Percentiles rank a stretch among this genome's conserved stretches.
These are phyloP conservation scores for Mycena rosella DNA, from an alignment of 768 basidiomycete genomes.

Conservation along the genomic window DNA sequence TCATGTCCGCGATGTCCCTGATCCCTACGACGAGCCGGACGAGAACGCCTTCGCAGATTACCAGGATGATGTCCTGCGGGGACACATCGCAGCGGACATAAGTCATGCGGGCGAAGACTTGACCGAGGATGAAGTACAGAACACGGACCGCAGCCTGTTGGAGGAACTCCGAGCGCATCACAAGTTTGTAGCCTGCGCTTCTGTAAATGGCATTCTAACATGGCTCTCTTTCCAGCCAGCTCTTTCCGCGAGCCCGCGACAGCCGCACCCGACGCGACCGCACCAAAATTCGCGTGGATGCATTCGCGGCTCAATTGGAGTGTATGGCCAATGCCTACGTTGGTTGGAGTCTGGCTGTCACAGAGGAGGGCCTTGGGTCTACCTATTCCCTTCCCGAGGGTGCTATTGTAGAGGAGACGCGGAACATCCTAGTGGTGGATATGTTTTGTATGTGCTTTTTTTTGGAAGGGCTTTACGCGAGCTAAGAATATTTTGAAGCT, in stretches of 20 bases:
- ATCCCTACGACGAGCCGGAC: background rate
- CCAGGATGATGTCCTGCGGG: conserved; percentile 5
- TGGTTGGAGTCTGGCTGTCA: background rate
- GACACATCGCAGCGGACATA: background rate
- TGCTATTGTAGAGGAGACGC: no score
- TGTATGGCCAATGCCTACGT: background rate
- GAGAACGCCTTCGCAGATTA: background rate
- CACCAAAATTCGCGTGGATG: background rate
- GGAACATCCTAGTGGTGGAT: no score
- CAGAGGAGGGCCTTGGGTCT: background rate
- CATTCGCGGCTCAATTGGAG: background rate
- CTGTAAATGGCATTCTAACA: background rate
- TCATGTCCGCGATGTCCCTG: background rate
- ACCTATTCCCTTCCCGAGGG: no score
- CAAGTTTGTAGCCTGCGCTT: background rate
- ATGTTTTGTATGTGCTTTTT: no score
- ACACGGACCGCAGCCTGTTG: background rate
- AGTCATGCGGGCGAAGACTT: conserved; percentile 3
- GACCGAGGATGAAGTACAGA: background rate
- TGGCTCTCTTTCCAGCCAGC: background rate
- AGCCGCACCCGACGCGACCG: background rate
- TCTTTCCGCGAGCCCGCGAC: background rate
- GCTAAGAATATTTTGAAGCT: no score
- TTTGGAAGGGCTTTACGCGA: no score
- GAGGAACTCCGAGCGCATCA: background rate